These are phyloP conservation scores for Zymoseptoria brevis DNA, from an alignment of 2,329 filamentous ascomycete species.

Conservation along the genomic window DNA sequence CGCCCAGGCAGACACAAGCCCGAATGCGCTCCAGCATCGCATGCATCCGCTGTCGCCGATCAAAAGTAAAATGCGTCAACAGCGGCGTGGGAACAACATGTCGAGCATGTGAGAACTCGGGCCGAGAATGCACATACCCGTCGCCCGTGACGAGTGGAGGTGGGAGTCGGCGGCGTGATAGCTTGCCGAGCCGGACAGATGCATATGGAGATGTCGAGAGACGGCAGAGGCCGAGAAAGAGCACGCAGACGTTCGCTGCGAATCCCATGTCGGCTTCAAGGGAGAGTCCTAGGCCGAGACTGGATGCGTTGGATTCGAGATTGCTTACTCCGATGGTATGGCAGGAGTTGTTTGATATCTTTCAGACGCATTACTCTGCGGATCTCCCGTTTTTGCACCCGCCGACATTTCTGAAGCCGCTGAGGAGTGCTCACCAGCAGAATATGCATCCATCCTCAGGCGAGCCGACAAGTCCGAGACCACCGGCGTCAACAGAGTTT, in stretches of 20 bases:
- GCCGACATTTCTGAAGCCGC: constrained; percentile 50
- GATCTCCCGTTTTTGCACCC: constrained; percentile 66
- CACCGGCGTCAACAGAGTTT: constrained; percentile 47
- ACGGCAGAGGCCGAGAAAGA: constrained; percentile 31
- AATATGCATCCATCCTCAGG: constrained; percentile 8
- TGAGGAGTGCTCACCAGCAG: constrained; percentile 28
- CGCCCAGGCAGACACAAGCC: constrained; percentile 19
- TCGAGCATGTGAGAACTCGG: constrained; percentile 63
- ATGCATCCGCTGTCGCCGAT: constrained; percentile 65
- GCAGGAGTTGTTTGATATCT: constrained; percentile 62
- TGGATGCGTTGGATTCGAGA: constrained; percentile 55
- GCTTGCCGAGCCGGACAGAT: constrained; percentile 15
- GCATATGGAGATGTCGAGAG: constrained; percentile 22
- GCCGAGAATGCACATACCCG: constrained; percentile 66
- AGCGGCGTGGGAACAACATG: constrained; percentile 63
- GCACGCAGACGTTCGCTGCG: constrained; percentile 29
- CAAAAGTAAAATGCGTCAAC: constrained; percentile 85
- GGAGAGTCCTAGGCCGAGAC: constrained; percentile 36
- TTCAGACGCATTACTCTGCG: constrained; percentile 62
- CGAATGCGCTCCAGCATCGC: constrained; percentile 71
- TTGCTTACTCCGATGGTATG: constrained; percentile 59
- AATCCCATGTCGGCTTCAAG: constrained; percentile 32
- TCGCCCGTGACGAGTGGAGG: constrained; percentile 35
- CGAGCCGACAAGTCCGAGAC: constrained; percentile 33
- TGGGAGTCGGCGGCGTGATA: constrained; percentile 22